phyloP scores from a whole-genome alignment of 2,329 filamentous ascomycete species.

The Cladosporium velox region DNA sequence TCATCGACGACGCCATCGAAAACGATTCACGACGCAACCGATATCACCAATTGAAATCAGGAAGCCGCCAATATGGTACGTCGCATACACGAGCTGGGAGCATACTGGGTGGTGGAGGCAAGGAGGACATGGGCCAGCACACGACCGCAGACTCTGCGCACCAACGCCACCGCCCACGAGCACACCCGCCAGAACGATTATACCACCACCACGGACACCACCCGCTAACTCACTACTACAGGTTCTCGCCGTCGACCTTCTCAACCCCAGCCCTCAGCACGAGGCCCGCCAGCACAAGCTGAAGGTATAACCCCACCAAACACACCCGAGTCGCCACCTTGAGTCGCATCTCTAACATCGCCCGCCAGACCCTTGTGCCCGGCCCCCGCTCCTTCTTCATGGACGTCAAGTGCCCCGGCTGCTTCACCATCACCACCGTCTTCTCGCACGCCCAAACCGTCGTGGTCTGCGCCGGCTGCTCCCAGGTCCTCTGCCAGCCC shows the following conservation, averaged over 20 bases:
- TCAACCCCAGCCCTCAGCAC: constrained; percentile 96
- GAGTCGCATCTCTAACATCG: constrained; percentile 18
- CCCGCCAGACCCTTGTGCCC: constrained; percentile 69
- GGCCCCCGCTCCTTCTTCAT: constrained; percentile 99
- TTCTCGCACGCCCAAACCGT: constrained; percentile 99
- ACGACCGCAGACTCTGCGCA: constrained; percentile 18
- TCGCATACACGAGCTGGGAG: constrained; percentile 3
- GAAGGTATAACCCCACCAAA: constrained; percentile 67
- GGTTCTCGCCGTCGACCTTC: constrained; percentile 99
- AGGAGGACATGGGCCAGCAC: constrained; percentile 14
- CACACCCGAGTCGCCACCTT: constrained; percentile 11
- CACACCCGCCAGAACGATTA: not conserved
- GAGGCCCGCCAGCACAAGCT: constrained; percentile 99
- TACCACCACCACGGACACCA: not conserved
- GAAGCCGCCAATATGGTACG: constrained; percentile 24
- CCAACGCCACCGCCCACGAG: not conserved
- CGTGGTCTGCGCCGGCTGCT: constrained; percentile 99
- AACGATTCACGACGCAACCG: constrained; percentile 20
- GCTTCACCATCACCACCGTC: constrained; percentile 99
- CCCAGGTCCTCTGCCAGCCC: constrained; percentile 98
- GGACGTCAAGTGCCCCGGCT: constrained; percentile 99
- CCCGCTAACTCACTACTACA: constrained; percentile 43
- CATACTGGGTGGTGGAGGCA: constrained; percentile 2
- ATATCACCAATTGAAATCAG: constrained; percentile 18
- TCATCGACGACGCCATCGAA: constrained; percentile 22